Percentiles rank a stretch among this genome's conserved stretches.
These are phyloP conservation scores for Penicillium silybi DNA, from an alignment of 495 filamentous ascomycete species.

Conservation along the genomic window DNA sequence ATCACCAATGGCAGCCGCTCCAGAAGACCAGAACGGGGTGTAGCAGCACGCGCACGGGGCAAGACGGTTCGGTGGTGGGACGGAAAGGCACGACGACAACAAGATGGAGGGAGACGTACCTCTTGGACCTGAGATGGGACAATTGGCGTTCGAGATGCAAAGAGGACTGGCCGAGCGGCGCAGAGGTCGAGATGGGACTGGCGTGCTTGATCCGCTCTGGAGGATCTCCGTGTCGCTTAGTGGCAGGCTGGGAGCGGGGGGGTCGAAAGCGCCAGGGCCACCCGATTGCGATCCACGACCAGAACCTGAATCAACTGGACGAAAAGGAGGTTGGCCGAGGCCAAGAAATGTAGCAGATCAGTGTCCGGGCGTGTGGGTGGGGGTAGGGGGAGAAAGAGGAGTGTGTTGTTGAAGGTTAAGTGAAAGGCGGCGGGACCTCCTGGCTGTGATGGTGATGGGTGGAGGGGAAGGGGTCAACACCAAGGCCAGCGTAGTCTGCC, in stretches of 20 bases:
- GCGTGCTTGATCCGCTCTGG: conserved; percentile 33
- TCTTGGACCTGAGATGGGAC: conserved; percentile 9
- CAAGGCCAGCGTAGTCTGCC: neutral
- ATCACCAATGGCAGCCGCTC: conserved; percentile 14
- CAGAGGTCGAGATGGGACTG: conserved; percentile 28
- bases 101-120: conserved; percentile 14
- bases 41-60: conserved; percentile 29
- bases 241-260: conserved; percentile 37
- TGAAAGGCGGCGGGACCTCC: conserved; percentile 29
- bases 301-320: conserved; percentile 4
- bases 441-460: conserved; percentile 30
- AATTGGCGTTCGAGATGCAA: conserved; percentile 17
- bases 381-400: conserved; percentile 8
- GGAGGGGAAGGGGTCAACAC: conserved; percentile 1
- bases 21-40: conserved; percentile 8
- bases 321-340: neutral
- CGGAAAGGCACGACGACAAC: conserved; percentile 2
- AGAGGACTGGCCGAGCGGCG: conserved; percentile 8
- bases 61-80: conserved; percentile 12
- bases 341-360: neutral
- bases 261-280: conserved; percentile 23
- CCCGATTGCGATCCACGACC: conserved; percentile 14
- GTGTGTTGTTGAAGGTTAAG: conserved; percentile 25
- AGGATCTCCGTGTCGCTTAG: conserved; percentile 48
- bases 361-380: conserved; percentile 5